phyloP scores from a whole-genome alignment of 805 yeast species.

The Sugiyamaella chiloensis region DNA sequence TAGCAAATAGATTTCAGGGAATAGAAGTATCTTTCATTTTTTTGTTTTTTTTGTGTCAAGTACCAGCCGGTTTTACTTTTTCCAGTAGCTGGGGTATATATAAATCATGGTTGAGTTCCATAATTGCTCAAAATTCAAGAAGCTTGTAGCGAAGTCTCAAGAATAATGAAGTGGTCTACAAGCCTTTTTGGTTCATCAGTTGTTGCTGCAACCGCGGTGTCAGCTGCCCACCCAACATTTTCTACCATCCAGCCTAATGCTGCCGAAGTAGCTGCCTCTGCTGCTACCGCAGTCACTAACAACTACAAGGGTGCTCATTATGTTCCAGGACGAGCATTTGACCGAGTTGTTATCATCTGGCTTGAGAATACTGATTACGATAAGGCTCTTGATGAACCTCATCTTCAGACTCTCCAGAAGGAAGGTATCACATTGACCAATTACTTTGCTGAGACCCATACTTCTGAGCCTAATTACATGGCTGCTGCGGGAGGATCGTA shows the following conservation, averaged over 20 bases:
- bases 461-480: constrained; percentile 54
- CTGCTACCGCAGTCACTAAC: constrained; percentile 35
- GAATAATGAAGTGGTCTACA: too few species aligned
- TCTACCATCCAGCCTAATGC: constrained; percentile 30
- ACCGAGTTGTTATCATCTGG: constrained; percentile 45
- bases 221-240: constrained; percentile 5
- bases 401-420: constrained; percentile 41
- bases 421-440: constrained; percentile 47
- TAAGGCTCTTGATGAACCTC: constrained; percentile 46
- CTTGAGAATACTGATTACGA: constrained; percentile 51
- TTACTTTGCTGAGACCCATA: constrained; percentile 52
- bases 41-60: too few species aligned
- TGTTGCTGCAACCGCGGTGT: constrained; percentile 1
- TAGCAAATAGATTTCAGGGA: too few species aligned
- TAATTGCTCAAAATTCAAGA: too few species aligned
- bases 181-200: too few species aligned
- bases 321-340: constrained; percentile 41
- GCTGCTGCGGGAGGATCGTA: constrained; percentile 52
- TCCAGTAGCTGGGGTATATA: too few species aligned
- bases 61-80: too few species aligned
- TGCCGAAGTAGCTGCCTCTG: constrained; percentile 37
- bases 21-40: too few species aligned
- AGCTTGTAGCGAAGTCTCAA: too few species aligned
- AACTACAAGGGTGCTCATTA: constrained; percentile 30
- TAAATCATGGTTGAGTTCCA: too few species aligned